Conservation (phyloP, 768 basidiomycete genomes). For the Boletus sp. region DNA sequence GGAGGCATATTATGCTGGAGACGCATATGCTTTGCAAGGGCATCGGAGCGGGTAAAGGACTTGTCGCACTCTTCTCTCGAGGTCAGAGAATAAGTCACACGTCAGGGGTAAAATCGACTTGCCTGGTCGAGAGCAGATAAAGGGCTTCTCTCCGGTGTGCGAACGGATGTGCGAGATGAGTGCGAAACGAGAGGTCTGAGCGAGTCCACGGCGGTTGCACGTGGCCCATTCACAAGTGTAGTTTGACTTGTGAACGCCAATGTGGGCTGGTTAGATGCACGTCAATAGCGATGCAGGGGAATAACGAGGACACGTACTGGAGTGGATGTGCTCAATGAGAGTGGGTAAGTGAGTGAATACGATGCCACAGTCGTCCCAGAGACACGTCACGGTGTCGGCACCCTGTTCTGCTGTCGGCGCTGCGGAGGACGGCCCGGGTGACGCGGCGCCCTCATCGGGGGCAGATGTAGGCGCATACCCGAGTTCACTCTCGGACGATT, state of each 20-base stretch:
- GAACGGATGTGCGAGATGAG: conserved; percentile 87
- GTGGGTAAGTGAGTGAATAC: conserved; percentile 72
- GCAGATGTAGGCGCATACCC: conserved; percentile 10
- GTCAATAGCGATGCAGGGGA: neutral
- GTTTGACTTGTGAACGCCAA: conserved; percentile 77
- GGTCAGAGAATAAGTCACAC: neutral
- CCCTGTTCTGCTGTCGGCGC: conserved; percentile 17
- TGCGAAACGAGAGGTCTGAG: conserved; percentile 87
- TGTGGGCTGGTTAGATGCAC: conserved; percentile 53
- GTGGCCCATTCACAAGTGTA: conserved; percentile 90
- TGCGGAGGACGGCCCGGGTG: conserved; percentile 23
- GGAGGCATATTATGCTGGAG: conserved; percentile 79
- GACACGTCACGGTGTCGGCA: conserved; percentile 68
- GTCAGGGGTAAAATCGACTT: conserved; percentile 23
- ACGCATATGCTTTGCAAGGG: conserved; percentile 89
- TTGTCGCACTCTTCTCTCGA: conserved; percentile 77
- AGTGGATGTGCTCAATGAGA: conserved; percentile 80
- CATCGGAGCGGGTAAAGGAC: conserved; percentile 92
- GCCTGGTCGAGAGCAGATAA: conserved; percentile 80
- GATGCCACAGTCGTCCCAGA: conserved; percentile 77
- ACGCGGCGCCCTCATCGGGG: conserved; percentile 14
- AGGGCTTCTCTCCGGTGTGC: conserved; percentile 94
- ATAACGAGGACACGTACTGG: conserved; percentile 46
- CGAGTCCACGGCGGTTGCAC: conserved; percentile 73
- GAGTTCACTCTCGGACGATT: conserved; percentile 26